A percentile compares a stretch with the other conserved stretches of the same genome.
These are phyloP conservation scores for Coemansia sp. DNA, from an alignment of 371 early-diverging fungal species.

Conservation along the genomic window DNA sequence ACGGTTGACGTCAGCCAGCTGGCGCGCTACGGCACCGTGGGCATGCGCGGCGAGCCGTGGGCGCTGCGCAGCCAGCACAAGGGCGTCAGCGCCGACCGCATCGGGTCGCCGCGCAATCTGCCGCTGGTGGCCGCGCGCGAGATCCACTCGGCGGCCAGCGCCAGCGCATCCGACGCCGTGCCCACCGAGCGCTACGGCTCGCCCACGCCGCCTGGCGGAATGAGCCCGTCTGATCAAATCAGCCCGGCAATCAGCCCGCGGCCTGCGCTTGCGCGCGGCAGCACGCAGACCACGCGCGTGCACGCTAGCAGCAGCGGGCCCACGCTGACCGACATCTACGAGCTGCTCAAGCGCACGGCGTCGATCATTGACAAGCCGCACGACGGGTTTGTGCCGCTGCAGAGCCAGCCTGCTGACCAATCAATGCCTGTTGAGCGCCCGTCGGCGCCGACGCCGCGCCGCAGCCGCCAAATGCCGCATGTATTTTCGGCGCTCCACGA, in stretches of 20 bases:
- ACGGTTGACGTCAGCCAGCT: constrained; percentile 35
- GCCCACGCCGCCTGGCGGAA: not conserved
- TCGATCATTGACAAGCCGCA: constrained; percentile 1
- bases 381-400: not conserved
- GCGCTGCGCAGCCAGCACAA: constrained; percentile 1
- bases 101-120: constrained; percentile 5
- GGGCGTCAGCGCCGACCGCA: constrained; percentile 14
- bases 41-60: constrained; percentile 6
- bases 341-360: constrained; percentile 24
- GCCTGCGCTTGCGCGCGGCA: not conserved
- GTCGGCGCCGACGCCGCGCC: constrained; percentile 38
- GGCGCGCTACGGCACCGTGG: constrained; percentile 25
- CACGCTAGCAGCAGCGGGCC: constrained; percentile 7
- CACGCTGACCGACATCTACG: constrained; percentile 35
- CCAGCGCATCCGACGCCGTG: constrained; percentile 15
- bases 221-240: not conserved
- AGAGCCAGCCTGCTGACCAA: not conserved
- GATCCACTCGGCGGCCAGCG: not conserved
- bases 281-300: not conserved
- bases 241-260: not conserved
- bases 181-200: constrained; percentile 13
- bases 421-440: constrained; percentile 13
- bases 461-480: constrained; percentile 14
- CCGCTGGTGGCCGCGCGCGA: constrained; percentile 5
- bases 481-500: not conserved